Conservation (phyloP, 768 basidiomycete species). For the Boletales sp. region DNA sequence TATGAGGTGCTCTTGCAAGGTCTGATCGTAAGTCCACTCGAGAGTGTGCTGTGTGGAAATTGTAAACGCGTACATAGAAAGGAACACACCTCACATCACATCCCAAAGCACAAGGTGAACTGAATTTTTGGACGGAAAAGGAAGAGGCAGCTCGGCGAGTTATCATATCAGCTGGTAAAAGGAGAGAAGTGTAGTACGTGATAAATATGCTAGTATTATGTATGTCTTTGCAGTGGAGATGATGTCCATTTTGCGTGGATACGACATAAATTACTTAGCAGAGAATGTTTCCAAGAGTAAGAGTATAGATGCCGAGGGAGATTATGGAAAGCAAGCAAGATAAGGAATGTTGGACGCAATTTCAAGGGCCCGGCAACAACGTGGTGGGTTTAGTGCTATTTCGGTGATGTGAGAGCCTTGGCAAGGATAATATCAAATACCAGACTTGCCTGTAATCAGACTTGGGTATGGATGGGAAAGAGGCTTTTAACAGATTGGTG, state of each 20-base stretch:
- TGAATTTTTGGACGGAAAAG: conserved; percentile 81
- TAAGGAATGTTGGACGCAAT: conserved; percentile 5
- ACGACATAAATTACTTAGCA: conserved; percentile 18
- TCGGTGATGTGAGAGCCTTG: conserved; percentile 2
- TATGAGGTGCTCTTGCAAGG: conserved; percentile 77
- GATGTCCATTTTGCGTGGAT: conserved; percentile 15
- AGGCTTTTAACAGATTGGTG: conserved; percentile 63
- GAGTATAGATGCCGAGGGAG: conserved; percentile 6
- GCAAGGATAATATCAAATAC: neutral
- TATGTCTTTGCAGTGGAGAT: conserved; percentile 7
- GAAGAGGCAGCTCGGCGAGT: conserved; percentile 75
- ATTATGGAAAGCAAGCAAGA: conserved; percentile 3
- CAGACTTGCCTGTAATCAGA: conserved; percentile 38
- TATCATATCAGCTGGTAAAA: conserved; percentile 42
- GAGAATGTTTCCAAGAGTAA: conserved; percentile 8
- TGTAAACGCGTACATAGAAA: conserved; percentile 38
- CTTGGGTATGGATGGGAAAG: conserved; percentile 58
- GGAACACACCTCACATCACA: conserved; percentile 72
- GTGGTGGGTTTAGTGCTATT: conserved; percentile 16
- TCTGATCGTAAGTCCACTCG: conserved; percentile 55
- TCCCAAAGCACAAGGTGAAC: conserved; percentile 81
- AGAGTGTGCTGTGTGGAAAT: neutral
- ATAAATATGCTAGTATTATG: conserved; percentile 17
- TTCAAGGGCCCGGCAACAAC: conserved; percentile 15
- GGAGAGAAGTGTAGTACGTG: conserved; percentile 14